These are phyloP conservation scores for Rhizopogon rudus DNA, from an alignment of 768 basidiomycete genomes.

Conservation along the genomic window DNA sequence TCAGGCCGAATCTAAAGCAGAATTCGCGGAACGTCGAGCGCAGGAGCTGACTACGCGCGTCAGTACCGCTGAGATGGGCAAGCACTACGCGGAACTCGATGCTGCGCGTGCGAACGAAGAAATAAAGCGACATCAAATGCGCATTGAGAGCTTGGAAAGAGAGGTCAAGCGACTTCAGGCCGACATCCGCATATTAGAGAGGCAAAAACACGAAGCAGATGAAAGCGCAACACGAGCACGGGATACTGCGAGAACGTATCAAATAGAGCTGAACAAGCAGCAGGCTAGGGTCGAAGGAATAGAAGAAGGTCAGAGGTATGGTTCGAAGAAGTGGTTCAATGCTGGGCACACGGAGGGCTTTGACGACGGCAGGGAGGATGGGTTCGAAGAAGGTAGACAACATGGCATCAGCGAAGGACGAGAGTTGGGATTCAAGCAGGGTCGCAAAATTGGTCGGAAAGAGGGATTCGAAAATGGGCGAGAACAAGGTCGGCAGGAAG, in stretches of 20 bases:
- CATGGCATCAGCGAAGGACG: conserved; percentile 33
- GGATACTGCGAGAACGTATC: conserved; percentile 38
- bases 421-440: conserved; percentile 30
- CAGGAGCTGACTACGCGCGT: conserved; percentile 35
- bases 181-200: conserved; percentile 29
- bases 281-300: conserved; percentile 38
- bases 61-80: conserved; percentile 36
- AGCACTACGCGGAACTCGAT: conserved; percentile 34
- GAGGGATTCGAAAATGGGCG: conserved; percentile 31
- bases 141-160: conserved; percentile 41
- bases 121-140: conserved; percentile 39
- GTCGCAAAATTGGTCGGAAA: conserved; percentile 24
- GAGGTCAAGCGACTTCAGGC: conserved; percentile 34
- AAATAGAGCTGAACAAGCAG: conserved; percentile 39
- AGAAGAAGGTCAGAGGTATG: conserved; percentile 29
- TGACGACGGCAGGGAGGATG: conserved; percentile 39
- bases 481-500: conserved; percentile 39
- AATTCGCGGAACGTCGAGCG: conserved; percentile 44
- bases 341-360: conserved; percentile 43
- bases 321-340: conserved; percentile 38
- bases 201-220: conserved; percentile 36
- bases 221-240: conserved; percentile 37
- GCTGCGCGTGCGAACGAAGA: conserved; percentile 41
- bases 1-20: conserved; percentile 44
- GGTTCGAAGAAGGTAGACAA: conserved; percentile 36